phyloP scores from a whole-genome alignment of 768 basidiomycete species.

The Kwoniella mangroviensis region DNA sequence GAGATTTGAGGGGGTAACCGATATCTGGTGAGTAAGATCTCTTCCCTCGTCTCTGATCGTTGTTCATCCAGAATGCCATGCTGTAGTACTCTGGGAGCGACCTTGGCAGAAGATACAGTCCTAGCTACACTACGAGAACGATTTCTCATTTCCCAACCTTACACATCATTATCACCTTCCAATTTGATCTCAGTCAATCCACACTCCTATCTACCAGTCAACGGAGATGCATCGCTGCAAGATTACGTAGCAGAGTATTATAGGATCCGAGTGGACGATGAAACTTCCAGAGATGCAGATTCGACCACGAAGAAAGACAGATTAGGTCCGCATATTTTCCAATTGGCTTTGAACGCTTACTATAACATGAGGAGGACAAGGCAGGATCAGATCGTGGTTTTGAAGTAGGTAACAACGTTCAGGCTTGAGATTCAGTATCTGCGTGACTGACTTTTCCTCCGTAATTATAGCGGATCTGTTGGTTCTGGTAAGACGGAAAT shows the following conservation, averaged over 20 bases:
- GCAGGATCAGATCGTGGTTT: constrained; percentile 87
- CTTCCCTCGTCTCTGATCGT: not conserved
- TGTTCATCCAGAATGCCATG: not conserved
- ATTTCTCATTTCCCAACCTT: constrained; percentile 54
- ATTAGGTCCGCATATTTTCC: constrained; percentile 82
- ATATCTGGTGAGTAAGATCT: constrained; percentile 39
- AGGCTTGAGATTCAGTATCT: not conserved
- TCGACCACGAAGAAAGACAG: constrained; percentile 60
- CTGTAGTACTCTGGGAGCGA: constrained; percentile 25
- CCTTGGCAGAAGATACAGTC: constrained; percentile 55
- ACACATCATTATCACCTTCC: constrained; percentile 61
- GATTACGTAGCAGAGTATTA: constrained; percentile 87
- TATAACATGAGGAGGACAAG: constrained; percentile 94
- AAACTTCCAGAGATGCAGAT: constrained; percentile 56
- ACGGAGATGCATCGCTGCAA: constrained; percentile 80
- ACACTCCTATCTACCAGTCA: constrained; percentile 82
- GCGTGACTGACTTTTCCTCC: not conserved
- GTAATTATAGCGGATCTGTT: constrained; percentile 74
- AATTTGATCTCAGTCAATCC: constrained; percentile 87
- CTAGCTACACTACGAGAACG: constrained; percentile 56
- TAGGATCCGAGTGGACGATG: constrained; percentile 63
- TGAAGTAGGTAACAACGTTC: constrained; percentile 67
- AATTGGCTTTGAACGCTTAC: constrained; percentile 86
- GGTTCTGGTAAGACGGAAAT: constrained; percentile 93
- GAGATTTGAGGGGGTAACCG: constrained; percentile 41